Conservation (phyloP, 441 rosid species). For the Erodium chrysanthum region DNA sequence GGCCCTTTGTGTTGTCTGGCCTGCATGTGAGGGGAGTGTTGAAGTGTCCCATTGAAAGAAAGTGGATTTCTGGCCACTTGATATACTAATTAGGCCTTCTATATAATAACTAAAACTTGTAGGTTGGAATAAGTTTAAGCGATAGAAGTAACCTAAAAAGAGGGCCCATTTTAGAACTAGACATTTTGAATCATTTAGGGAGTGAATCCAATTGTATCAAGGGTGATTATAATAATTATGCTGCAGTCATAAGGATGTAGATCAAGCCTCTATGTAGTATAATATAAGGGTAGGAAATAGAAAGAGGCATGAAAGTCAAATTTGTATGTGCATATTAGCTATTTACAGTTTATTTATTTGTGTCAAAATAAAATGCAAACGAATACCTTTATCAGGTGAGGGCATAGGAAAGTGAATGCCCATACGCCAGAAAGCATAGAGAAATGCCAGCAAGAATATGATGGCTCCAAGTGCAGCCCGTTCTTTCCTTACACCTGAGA, state of each 20-base stretch:
- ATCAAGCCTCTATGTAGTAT: not conserved
- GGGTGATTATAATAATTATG: not conserved
- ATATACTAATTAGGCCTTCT: no score
- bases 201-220: not conserved
- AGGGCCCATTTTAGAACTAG: not conserved
- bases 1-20: no score
- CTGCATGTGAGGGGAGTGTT: no score
- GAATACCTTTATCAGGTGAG: constrained; percentile 75
- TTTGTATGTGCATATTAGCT: not conserved
- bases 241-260: not conserved
- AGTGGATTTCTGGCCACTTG: no score
- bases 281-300: not conserved
- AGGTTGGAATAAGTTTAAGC: no score
- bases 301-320: not conserved
- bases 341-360: not conserved
- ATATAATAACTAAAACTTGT: no score
- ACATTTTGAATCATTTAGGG: not conserved
- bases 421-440: constrained; percentile 99
- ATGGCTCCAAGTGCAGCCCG: constrained; percentile 89
- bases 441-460: constrained; percentile 77
- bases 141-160: not conserved
- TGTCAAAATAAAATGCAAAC: constrained; percentile 11
- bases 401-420: constrained; percentile 99
- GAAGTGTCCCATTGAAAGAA: no score
- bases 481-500: constrained; percentile 78